These are phyloP conservation scores for Suillus americanus DNA, from an alignment of 768 basidiomycete genomes.

Conservation along the genomic window DNA sequence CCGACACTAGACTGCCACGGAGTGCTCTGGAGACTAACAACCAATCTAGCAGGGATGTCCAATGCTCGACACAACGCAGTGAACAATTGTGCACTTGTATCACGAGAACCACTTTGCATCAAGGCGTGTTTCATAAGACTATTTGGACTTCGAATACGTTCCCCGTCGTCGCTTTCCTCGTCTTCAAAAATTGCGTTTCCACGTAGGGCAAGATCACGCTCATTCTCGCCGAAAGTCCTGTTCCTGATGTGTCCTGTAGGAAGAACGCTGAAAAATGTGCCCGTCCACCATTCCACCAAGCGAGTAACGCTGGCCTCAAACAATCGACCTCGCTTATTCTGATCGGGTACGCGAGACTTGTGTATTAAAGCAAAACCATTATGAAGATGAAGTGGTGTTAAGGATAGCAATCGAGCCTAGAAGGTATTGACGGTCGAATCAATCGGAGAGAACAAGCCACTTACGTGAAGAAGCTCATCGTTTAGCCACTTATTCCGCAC, in stretches of 20 bases:
- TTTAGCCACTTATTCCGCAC: slow-evolving; percentile 84
- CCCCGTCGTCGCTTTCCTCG: slow-evolving; percentile 49
- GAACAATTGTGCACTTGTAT: slow-evolving; percentile 88
- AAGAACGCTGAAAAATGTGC: slow-evolving; percentile 63
- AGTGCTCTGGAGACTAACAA: slow-evolving; percentile 88
- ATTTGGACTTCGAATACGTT: slow-evolving; percentile 72
- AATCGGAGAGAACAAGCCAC: slow-evolving; percentile 20
- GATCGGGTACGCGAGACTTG: slow-evolving; percentile 78
- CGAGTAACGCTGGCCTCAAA: slow-evolving; percentile 81
- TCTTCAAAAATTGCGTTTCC: slow-evolving; percentile 34
- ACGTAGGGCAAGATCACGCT: slow-evolving; percentile 34
- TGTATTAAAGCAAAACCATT: slow-evolving; percentile 80
- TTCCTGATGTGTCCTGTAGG: slow-evolving; percentile 70
- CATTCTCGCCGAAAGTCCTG: slow-evolving; percentile 75
- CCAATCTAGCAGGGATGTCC: slow-evolving; percentile 82
- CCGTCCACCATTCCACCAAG: slow-evolving; percentile 84
- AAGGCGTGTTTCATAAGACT: slow-evolving; percentile 94
- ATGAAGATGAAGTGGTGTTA: slow-evolving; percentile 80
- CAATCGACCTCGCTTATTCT: slow-evolving; percentile 76
- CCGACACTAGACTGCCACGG: slow-evolving; percentile 80
- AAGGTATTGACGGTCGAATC: slow-evolving; percentile 11
- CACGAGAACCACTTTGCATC: slow-evolving; percentile 76
- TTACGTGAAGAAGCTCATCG: slow-evolving; percentile 78
- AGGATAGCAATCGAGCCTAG: slow-evolving; percentile 86
- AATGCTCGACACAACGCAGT: slow-evolving; percentile 86